A percentile compares a stretch with the other conserved stretches of the same genome.
These are phyloP conservation scores for Chlorophyllum brunneum DNA, from an alignment of 768 basidiomycete genomes.

Conservation along the genomic window DNA sequence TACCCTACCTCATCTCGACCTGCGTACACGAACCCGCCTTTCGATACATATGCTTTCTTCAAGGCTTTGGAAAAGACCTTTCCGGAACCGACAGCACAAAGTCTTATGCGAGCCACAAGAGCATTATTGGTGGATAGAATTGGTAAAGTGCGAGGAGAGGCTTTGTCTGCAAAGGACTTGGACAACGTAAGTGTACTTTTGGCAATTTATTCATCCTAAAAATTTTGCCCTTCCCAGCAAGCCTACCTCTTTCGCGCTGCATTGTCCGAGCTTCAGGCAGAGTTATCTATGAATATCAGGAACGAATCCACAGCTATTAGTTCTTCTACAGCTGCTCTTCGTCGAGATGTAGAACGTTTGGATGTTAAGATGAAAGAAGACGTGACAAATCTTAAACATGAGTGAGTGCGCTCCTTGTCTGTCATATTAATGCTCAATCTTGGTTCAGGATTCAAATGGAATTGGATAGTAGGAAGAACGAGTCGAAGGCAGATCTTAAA, in stretches of 20 bases:
- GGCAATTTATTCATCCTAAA: neutral
- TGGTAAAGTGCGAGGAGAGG: slow-evolving; percentile 67
- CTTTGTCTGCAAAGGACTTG: slow-evolving; percentile 69
- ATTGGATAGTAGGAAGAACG: slow-evolving; percentile 89
- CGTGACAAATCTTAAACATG: slow-evolving; percentile 83
- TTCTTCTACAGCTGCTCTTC: slow-evolving; percentile 69
- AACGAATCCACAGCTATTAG: slow-evolving; percentile 84
- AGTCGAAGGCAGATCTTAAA: slow-evolving; percentile 81
- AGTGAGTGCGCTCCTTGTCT: slow-evolving; percentile 51
- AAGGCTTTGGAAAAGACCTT: slow-evolving; percentile 68
- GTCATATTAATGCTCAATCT: slow-evolving; percentile 6
- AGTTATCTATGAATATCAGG: slow-evolving; percentile 74
- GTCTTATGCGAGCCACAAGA: slow-evolving; percentile 80
- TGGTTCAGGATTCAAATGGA: slow-evolving; percentile 90
- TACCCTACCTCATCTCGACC: slow-evolving; percentile 14
- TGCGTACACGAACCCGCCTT: slow-evolving; percentile 67
- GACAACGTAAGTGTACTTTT: slow-evolving; percentile 60
- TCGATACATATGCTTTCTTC: slow-evolving; percentile 81
- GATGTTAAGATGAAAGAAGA: slow-evolving; percentile 95
- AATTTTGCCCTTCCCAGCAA: slow-evolving; percentile 50
- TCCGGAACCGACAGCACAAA: slow-evolving; percentile 66
- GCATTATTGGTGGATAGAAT: slow-evolving; percentile 76
- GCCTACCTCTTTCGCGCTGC: slow-evolving; percentile 95
- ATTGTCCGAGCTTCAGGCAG: slow-evolving; percentile 83
- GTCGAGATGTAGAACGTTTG: slow-evolving; percentile 82